Base-by-base conservation (phyloP, 192 early-diverging fungal genomes). In the Coemansia pectinata region DNA sequence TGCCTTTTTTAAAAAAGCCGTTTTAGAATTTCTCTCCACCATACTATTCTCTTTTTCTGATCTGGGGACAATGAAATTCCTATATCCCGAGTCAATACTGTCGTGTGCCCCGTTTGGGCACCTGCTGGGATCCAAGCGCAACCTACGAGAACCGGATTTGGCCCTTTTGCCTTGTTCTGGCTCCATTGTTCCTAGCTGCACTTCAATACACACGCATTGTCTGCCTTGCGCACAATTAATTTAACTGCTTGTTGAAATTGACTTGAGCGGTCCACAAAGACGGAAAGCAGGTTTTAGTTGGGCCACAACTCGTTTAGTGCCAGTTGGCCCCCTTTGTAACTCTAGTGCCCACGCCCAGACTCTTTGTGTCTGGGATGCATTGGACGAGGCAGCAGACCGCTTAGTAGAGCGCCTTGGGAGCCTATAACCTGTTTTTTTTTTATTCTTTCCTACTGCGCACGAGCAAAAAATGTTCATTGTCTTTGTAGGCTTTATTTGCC, bases 121-220 rank as follows among this genome's bases (percentile, higher is more conserved):
- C n/a, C 59, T 40, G 34, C 59, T 40, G 17, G n/a, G 59, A 39
- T 61, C 38, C 33, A 39, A 39, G 59, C 38, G 34, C 59, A 61
- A 40, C 59, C 59, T 19, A 40, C 36, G 59, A 61, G 21, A 40
- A 61, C 59, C 59, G 59, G 59, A 61, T 61, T 40, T 61, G 59
- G 59, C 36, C 36, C 36, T 40, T 39, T 38, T 40, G 19, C 59
- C 4, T 61, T 61, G 59, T 61, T 11, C 36, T 1, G 21, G 19
- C 4, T 8, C 6, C 34, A 38, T 61, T 61, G 59, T 61, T 40
- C 59, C 59, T 61, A 36, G 10, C 59, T 40, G 59, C 11, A 23
- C 59, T 61, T 40, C 59, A 61, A 61, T 61, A 21, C 36, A 23
- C 17, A 12, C 17, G 4, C 21, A 61, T 61, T 39, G 59, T 40